Base-by-base conservation (phyloP, 2,329 filamentous ascomycete genomes). In the Laburnicola sp. region DNA sequence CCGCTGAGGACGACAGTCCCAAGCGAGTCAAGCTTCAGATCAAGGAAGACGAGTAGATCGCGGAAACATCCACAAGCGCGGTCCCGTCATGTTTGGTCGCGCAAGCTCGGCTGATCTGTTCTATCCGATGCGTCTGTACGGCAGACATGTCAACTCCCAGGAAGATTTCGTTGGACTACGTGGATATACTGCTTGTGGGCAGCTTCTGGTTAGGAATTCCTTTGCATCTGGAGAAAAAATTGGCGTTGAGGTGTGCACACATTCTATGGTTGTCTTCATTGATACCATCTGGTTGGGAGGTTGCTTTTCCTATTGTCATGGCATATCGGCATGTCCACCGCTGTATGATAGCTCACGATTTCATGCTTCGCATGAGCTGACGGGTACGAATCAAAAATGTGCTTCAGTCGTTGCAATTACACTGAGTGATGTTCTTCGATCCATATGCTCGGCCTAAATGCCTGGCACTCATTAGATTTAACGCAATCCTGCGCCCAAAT, bases 21-120 rank as follows among this genome's bases (percentile, higher is more conserved):
- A 71, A 71, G 67, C 69, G 70, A 59, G 56, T 56, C 51, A 71
- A 70, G 65, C 35, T 70, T n/a, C 63, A 65, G 59, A 63, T 70
- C 57, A 68, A 68, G 62, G 60, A 69, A 50, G 68, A 70, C 39
- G 65, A 61, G 41, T 69, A 59, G 47, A 51, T 16, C 28, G 8
- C 16, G 4, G 34, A 42, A 22, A 41, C 34, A 36, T 41, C 39
- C 5, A 80, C 96, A 96, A 47, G 91, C 11, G 36, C 10, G 8
- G 10, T 31, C 43, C 22, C 26, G 10, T 46, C 26, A 25, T 11
- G 21, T 11, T 2, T 25, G 44, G 3, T 21, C 34, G 8, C 35
- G n/a, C 41, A 21, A n/a, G n/a, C n/a, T n/a, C n/a, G n/a, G n/a
- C n/a, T 41, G 5, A 4, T 27, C 38, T 41, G 26, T n/a, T 27